phyloP scores from a whole-genome alignment of 2,329 filamentous ascomycete genomes.

The Sarocladium brachiariae region DNA sequence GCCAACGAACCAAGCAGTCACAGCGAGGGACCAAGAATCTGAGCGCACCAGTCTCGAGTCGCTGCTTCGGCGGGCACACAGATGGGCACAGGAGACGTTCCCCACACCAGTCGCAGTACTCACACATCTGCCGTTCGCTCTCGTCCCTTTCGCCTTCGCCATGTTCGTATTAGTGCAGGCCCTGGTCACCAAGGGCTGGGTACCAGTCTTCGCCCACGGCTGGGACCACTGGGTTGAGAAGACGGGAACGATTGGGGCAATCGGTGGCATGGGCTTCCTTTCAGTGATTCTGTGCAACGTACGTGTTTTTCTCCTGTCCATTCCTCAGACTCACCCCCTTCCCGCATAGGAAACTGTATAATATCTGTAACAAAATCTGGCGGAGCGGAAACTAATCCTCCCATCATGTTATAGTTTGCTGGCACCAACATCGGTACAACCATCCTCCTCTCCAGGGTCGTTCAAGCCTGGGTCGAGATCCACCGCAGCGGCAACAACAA shows the following conservation, averaged over 20 bases:
- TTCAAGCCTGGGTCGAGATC: slow-evolving; percentile 62
- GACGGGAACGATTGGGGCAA: slow-evolving; percentile 60
- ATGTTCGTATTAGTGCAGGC: slow-evolving; percentile 73
- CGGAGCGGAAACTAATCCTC: slow-evolving; percentile 2
- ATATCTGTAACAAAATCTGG: too few relatives aligned
- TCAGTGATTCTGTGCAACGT: slow-evolving; percentile 68
- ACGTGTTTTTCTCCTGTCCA: slow-evolving; percentile 28
- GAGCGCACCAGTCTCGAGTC: slow-evolving; percentile 45
- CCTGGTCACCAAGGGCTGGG: slow-evolving; percentile 68
- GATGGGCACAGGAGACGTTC: slow-evolving; percentile 64
- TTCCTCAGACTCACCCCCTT: too few relatives aligned
- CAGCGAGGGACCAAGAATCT: not conserved
- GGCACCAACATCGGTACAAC: slow-evolving; percentile 73
- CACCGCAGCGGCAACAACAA: slow-evolving; percentile 25
- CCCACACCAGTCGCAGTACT: slow-evolving; percentile 61
- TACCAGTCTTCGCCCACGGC: slow-evolving; percentile 63
- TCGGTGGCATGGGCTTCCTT: slow-evolving; percentile 68
- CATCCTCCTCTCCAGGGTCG: slow-evolving; percentile 63
- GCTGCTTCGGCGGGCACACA: slow-evolving; percentile 34
- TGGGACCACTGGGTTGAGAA: slow-evolving; percentile 67
- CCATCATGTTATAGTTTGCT: slow-evolving; percentile 48
- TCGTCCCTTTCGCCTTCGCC: slow-evolving; percentile 64
- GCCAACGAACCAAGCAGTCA: not conserved
- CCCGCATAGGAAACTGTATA: too few relatives aligned
- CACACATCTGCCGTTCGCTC: slow-evolving; percentile 57